Evolutionary conservation across 495 filamentous ascomycete genomes (phyloP).

Genomic region (Podospora pseudocomata): DNA sequence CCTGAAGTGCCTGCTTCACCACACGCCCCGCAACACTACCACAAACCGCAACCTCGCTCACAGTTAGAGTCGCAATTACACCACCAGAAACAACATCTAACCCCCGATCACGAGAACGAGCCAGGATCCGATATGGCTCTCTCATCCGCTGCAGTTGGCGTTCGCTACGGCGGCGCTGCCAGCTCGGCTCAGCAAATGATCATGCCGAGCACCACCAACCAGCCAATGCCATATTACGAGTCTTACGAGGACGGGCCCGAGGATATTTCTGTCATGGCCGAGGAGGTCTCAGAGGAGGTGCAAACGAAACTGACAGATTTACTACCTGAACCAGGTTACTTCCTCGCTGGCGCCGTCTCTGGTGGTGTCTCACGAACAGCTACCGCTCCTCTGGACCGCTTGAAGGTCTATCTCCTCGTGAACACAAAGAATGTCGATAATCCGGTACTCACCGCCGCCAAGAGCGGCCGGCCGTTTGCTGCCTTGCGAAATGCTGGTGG

Average conservation of each 20-base stretch:
- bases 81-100: slow-evolving; percentile 5
- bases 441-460: slow-evolving; percentile 59
- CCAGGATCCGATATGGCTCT: slow-evolving; percentile 18
- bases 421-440: slow-evolving; percentile 65
- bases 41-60: background rate
- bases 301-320: slow-evolving; percentile 50
- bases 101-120: slow-evolving; percentile 12
- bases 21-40: background rate
- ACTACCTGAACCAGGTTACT: slow-evolving; percentile 81
- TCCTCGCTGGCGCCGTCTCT: slow-evolving; percentile 88
- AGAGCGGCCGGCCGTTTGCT: slow-evolving; percentile 63
- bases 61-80: background rate
- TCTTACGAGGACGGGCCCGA: slow-evolving; percentile 22
- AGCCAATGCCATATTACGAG: background rate
- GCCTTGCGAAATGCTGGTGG: slow-evolving; percentile 63
- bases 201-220: background rate
- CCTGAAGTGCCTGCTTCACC: background rate
- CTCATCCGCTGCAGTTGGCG: slow-evolving; percentile 11
- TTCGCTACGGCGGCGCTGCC: slow-evolving; percentile 16
- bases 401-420: slow-evolving; percentile 96
- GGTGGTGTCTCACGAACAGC: slow-evolving; percentile 89
- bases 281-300: slow-evolving; percentile 34
- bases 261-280: slow-evolving; percentile 26
- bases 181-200: slow-evolving; percentile 14
- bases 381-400: slow-evolving; percentile 91